These are phyloP conservation scores for Fusarium stilboides DNA, from an alignment of 2,329 filamentous ascomycete genomes.

Conservation along the genomic window DNA sequence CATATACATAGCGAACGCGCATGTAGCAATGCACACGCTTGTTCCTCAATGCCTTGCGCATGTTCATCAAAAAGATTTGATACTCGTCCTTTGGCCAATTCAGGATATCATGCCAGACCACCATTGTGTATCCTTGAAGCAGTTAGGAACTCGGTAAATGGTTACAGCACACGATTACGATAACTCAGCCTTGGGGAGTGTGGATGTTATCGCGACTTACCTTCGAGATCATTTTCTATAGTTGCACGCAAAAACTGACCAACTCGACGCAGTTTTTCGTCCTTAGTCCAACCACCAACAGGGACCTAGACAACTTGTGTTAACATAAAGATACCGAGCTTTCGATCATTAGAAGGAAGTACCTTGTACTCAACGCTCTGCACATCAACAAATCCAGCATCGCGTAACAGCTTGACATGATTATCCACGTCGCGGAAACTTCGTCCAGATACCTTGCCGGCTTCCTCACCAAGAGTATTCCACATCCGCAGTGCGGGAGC, in stretches of 20 bases:
- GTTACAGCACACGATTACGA: too few species aligned
- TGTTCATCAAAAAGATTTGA: slow-evolving; percentile 15
- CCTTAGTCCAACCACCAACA: slow-evolving; percentile 19
- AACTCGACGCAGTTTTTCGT: slow-evolving; percentile 12
- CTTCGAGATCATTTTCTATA: slow-evolving; percentile 28
- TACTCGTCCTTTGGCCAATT: slow-evolving; percentile 22
- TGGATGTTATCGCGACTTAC: neutral
- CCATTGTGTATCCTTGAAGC: slow-evolving; percentile 17
- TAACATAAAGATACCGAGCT: neutral
- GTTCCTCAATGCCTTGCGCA: slow-evolving; percentile 19
- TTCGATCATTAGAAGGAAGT: neutral
- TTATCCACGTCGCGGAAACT: neutral
- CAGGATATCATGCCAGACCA: slow-evolving; percentile 21
- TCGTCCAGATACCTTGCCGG: neutral
- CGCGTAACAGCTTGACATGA: neutral
- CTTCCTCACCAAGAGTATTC: neutral
- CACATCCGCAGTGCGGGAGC: neutral
- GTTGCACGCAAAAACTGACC: slow-evolving; percentile 17
- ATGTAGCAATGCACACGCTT: slow-evolving; percentile 22
- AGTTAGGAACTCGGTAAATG: neutral
- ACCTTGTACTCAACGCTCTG: slow-evolving; percentile 17
- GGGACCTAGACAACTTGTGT: slow-evolving; percentile 1
- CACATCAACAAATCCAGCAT: slow-evolving; percentile 13
- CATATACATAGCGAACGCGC: slow-evolving; percentile 24
- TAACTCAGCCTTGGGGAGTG: fast-evolving